phyloP scores from a whole-genome alignment of 78 protist species.

The Dictyostelium capitatum region DNA sequence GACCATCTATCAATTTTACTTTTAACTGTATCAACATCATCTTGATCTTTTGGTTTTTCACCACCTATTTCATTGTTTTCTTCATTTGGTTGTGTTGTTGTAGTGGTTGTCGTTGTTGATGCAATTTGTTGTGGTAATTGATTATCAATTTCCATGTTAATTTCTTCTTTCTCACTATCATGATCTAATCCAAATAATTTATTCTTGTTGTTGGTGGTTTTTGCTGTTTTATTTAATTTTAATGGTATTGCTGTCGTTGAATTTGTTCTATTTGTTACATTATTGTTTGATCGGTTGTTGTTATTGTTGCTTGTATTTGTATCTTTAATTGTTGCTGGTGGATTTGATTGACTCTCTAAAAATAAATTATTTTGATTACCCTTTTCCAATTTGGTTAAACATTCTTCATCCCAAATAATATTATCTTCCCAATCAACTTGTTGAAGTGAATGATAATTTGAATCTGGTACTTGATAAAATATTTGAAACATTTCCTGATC shows the following conservation, averaged over 20 bases:
- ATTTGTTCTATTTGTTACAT: not conserved
- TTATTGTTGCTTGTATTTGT: not conserved
- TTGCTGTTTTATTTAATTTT: not conserved
- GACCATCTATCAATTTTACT: constrained; percentile 59
- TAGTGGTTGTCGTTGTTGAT: not conserved
- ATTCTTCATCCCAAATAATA: constrained; percentile 59
- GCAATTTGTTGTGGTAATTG: not conserved
- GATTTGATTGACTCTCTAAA: not conserved
- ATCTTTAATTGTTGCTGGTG: not conserved
- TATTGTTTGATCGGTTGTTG: not conserved
- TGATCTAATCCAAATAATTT: constrained; percentile 11
- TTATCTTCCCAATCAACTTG: constrained; percentile 74
- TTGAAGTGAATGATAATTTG: constrained; percentile 9
- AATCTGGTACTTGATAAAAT: constrained; percentile 15
- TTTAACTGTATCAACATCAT: not conserved
- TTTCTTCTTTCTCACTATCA: constrained; percentile 1
- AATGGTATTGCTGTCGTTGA: not conserved
- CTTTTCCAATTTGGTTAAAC: not conserved
- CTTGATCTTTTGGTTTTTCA: not conserved
- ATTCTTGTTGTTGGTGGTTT: not conserved
- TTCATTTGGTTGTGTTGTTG: not conserved
- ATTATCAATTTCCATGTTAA: not conserved
- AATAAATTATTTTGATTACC: not conserved
- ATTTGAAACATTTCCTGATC: not conserved
- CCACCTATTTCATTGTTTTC: not conserved